Evolutionary conservation across 805 yeast genomes (phyloP), one percentile per base, ranked within the genome.

Genomic region (Candida hispaniensis): DNA sequence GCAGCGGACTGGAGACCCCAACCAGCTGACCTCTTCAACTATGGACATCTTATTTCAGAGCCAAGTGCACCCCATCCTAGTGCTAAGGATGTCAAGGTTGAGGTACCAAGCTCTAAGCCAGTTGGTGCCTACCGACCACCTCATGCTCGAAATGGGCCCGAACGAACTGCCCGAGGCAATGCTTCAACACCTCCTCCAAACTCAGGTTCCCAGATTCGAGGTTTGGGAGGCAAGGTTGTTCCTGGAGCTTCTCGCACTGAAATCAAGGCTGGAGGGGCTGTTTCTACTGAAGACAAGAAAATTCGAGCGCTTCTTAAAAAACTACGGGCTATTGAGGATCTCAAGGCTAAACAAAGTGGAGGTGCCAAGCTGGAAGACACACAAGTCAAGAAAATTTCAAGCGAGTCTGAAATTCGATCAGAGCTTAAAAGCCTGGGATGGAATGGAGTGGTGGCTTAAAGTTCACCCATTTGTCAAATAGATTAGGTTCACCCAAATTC

Each of bases 71-170:
- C 88, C 6, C 91, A 88, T 53, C 61, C 62, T 38, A 72, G 81
- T 26, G 61, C 66, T 26, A 80, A 72, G 39, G 18, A 18, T 17
- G 44, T 39, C 26, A 46, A 46, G 29, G 39, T 38, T 12, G 72
- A 61, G 48, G 54, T 57, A 15, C 47, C 59, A 13, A 47, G 67
- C 52, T 54, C 67, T 38, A 78, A 76, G 52, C 76, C 86, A 36
- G 68, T 72, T 18, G 94, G 95, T 36, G 97, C 96, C 25, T 91
- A 91, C 56, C 73, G 93, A 56, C 98, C 98, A 14, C 98, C 99
- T 2, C 95, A 85, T 57, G 94, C 96, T 7, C 70, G 94, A 56
- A 56, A 58, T 3, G 28, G 24, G 28, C 36, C 36, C 23, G 36
- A 32, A 23, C 21, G 36, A 17, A 20, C 38, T 15, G 49, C 51